Conservation (phyloP, 1,284 basidiomycete genomes). For the Coniferiporia weirii region DNA sequence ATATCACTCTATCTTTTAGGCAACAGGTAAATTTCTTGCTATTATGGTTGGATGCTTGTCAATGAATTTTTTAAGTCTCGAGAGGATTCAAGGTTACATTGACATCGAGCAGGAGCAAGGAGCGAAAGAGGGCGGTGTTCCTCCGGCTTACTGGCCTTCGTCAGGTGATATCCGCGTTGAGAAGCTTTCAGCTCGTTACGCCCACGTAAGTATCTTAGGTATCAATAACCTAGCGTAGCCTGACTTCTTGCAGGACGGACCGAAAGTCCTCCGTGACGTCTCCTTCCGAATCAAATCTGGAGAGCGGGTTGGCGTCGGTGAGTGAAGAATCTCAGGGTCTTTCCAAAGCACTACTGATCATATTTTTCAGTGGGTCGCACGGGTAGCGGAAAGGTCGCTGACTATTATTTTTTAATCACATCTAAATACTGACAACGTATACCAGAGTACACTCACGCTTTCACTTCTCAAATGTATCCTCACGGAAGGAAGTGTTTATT, state of each 20-base stretch:
- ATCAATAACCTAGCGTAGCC: background rate
- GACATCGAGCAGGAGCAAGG: conserved; percentile 67
- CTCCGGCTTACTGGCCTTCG: conserved; percentile 77
- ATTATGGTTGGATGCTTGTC: background rate
- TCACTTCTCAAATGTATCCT: conserved; percentile 38
- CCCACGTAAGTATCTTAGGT: conserved; percentile 25
- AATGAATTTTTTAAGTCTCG: conserved; percentile 41
- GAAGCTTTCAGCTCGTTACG: conserved; percentile 54
- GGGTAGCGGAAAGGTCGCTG: conserved; percentile 63
- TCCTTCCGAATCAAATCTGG: conserved; percentile 44
- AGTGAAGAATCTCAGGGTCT: conserved; percentile 8
- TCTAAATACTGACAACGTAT: background rate
- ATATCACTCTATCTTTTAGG: conserved; percentile 24
- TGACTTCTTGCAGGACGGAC: conserved; percentile 27
- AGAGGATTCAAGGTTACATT: conserved; percentile 71
- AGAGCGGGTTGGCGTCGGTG: conserved; percentile 46
- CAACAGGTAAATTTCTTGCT: conserved; percentile 37
- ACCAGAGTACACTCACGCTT: conserved; percentile 38
- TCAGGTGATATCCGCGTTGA: conserved; percentile 65
- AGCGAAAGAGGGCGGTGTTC: conserved; percentile 42
- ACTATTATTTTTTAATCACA: background rate
- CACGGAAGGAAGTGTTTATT: conserved; percentile 39
- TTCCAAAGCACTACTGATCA: background rate
- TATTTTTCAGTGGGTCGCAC: conserved; percentile 57
- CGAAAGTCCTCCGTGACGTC: conserved; percentile 42